Base-by-base conservation (phyloP, 2,329 filamentous ascomycete species). In the Ambrosiella xylebori region DNA sequence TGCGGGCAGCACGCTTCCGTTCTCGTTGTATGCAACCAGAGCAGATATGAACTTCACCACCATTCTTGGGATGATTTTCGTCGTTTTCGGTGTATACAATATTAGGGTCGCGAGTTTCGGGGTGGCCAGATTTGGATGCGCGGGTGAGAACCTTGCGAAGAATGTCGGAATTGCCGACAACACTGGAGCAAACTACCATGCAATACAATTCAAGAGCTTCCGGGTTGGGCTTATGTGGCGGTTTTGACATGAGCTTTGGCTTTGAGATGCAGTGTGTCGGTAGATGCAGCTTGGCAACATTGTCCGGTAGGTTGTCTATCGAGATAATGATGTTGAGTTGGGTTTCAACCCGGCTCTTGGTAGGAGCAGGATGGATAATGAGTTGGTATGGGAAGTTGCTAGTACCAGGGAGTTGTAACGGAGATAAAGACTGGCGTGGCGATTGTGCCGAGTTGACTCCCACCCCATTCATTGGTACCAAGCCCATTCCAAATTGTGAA, bases 21-120 rank as follows among this genome's bases (percentile, higher is more conserved):
- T 98, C 93, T 63, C 93, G 80, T 58, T 84, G 84, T 65, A 96
- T 93, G 70, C 93, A 98, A n/a, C 88, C 88, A 35, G 76, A 71
- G 70, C 93, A 98, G 61, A 97, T 97, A 64, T 84, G 82, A 15
- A 98, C 88, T 64, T 95, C 88, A n/a, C 88, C 93, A 49, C 93
- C 93, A 64, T 94, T 90, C 57, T 88, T 76, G 1, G 89, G 85
- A 57, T 82, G 80, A 35, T 82, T 80, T 54, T 86, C 84, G 17
- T 82, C 79, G 36, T 78, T 75, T 12, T 76, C 73, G 52, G 76
- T 74, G 13, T 50, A 56, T 19, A 38, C 51, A 3, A 40, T 49
- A 39, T 58, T 53, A 17, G 74, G 65, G 1, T 66, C 63, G 15
- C 61, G 63, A 54, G 61, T 66, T 39, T 63, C 65, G 40, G 63